These are phyloP conservation scores for Cryptococcus sp. DNA, from an alignment of 1,284 basidiomycete genomes.

Conservation along the genomic window DNA sequence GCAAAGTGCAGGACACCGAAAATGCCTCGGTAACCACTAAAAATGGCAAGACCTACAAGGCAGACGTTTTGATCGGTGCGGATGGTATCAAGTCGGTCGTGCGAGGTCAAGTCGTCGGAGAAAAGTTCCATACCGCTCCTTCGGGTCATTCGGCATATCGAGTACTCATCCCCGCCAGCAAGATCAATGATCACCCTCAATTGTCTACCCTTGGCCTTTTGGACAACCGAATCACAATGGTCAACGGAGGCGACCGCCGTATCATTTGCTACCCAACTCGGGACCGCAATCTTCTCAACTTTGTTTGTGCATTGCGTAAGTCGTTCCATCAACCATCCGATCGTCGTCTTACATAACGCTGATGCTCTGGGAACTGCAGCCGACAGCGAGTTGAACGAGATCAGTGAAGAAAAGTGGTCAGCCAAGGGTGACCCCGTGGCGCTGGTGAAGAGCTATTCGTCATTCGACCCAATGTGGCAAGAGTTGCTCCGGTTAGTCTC, in stretches of 20 bases:
- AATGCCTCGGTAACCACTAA: slow-evolving; percentile 24
- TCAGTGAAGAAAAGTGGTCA: slow-evolving; percentile 36
- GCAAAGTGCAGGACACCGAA: slow-evolving; percentile 23
- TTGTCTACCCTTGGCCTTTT: slow-evolving; percentile 13
- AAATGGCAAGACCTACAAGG: slow-evolving; percentile 25
- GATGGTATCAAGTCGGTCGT: slow-evolving; percentile 41
- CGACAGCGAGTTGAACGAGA: slow-evolving; percentile 33
- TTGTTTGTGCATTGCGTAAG: slow-evolving; percentile 35
- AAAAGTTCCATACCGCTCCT: slow-evolving; percentile 21
- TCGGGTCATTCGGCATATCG: slow-evolving; percentile 42
- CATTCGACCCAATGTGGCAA: slow-evolving; percentile 22
- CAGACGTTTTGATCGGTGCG: slow-evolving; percentile 40
- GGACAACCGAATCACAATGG: slow-evolving; percentile 18
- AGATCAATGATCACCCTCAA: slow-evolving; percentile 22
- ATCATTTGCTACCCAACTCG: slow-evolving; percentile 33
- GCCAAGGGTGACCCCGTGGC: slow-evolving; percentile 25
- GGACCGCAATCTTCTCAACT: slow-evolving; percentile 28
- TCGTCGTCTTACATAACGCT: not conserved
- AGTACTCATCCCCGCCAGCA: slow-evolving; percentile 23
- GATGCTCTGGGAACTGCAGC: slow-evolving; percentile 14
- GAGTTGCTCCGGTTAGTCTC: slow-evolving; percentile 49
- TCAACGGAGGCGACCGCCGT: slow-evolving; percentile 26
- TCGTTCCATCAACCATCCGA: slow-evolving; percentile 4
- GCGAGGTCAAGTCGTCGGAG: slow-evolving; percentile 28
- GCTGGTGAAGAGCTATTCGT: slow-evolving; percentile 31